phyloP scores from a whole-genome alignment of 1,139 yeast species.

The Sugiyamaella japonica region DNA sequence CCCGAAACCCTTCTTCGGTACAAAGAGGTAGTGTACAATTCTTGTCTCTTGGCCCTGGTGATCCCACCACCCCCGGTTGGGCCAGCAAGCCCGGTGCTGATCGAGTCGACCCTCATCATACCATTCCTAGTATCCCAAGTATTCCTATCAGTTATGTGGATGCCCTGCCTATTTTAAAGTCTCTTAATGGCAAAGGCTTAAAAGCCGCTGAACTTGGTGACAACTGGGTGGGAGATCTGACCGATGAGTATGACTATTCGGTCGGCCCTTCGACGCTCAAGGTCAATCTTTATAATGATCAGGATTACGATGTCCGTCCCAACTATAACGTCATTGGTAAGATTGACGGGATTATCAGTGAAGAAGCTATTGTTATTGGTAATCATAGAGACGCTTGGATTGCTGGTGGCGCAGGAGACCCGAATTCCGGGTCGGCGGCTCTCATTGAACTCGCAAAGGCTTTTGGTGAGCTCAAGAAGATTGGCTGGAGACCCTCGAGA shows the following conservation, averaged over 20 bases:
- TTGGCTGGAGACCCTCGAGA: constrained; percentile 65
- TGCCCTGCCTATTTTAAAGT: constrained; percentile 54
- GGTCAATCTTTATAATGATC: constrained; percentile 54
- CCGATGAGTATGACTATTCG: constrained; percentile 49
- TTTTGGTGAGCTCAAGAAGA: constrained; percentile 48
- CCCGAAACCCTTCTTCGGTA: constrained; percentile 66
- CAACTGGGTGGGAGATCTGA: constrained; percentile 51
- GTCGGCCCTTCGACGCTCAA: constrained; percentile 62
- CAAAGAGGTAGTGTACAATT: constrained; percentile 86
- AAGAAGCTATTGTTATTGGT: constrained; percentile 60
- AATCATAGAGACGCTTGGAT: constrained; percentile 79
- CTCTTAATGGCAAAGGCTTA: constrained; percentile 57
- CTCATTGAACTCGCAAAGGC: constrained; percentile 60
- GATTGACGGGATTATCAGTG: constrained; percentile 51
- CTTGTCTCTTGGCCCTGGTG: constrained; percentile 77
- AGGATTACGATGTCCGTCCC: constrained; percentile 59
- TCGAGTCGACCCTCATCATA: constrained; percentile 49
- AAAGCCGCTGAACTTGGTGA: constrained; percentile 38
- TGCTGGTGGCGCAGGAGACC: constrained; percentile 70
- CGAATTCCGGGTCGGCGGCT: constrained; percentile 65
- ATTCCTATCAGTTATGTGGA: constrained; percentile 61
- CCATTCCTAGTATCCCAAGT: constrained; percentile 62
- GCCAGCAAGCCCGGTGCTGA: constrained; percentile 57
- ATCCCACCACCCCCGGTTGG: constrained; percentile 85
- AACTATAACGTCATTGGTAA: constrained; percentile 59